phyloP scores from a whole-genome alignment of 306 rosid species.

The Trifolium repens region DNA sequence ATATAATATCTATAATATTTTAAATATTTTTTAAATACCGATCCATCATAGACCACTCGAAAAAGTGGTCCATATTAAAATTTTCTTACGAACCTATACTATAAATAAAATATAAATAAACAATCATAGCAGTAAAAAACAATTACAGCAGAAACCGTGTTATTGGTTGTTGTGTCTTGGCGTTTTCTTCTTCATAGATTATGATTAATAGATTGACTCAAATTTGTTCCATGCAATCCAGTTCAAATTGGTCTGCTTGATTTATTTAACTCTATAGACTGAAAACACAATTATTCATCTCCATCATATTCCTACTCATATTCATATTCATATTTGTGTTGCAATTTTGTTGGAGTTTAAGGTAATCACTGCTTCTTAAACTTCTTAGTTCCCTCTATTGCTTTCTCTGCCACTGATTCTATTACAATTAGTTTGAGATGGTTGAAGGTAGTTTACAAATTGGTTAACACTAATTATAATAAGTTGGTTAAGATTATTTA shows the following conservation, averaged over 20 bases:
- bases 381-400: not conserved
- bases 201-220: not conserved
- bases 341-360: not conserved
- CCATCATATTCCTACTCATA: not conserved
- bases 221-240: not conserved
- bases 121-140: no score
- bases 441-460: not conserved
- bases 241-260: not conserved
- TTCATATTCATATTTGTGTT: constrained; percentile 1
- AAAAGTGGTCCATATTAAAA: no score
- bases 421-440: not conserved
- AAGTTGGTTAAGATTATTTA: not conserved
- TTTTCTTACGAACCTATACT: no score
- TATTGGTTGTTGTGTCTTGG: not conserved
- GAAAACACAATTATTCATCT: not conserved
- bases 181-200: not conserved
- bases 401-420: constrained; percentile 24
- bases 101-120: no score
- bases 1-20: no score
- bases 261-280: not conserved
- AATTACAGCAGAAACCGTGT: not conserved
- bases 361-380: not conserved
- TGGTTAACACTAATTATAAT: not conserved
- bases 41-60: no score
- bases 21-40: no score